Conservation (phyloP, 2,329 filamentous ascomycete genomes). For the Exophiala spinifera region DNA sequence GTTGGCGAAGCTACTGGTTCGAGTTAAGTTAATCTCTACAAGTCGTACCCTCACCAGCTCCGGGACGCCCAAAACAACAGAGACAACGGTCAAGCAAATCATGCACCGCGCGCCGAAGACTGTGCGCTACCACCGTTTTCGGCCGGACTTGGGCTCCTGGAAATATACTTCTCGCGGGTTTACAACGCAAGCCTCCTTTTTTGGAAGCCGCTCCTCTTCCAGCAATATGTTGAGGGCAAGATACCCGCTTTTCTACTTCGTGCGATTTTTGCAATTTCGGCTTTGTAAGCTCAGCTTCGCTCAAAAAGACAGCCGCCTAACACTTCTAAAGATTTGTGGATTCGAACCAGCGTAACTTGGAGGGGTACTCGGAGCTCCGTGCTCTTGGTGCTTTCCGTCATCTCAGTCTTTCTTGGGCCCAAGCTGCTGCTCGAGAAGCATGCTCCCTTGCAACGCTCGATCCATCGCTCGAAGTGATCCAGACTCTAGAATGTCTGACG, state of each 20-base stretch:
- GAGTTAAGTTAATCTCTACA: background rate
- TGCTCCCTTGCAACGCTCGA: background rate
- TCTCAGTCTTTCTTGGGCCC: background rate
- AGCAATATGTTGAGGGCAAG: background rate
- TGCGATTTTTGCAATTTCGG: background rate
- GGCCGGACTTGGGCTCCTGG: background rate
- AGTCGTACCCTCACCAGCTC: background rate
- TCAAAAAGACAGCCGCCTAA: background rate
- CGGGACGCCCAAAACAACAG: background rate
- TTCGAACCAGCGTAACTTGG: background rate
- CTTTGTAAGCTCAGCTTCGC: background rate
- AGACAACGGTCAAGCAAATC: background rate
- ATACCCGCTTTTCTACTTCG: background rate
- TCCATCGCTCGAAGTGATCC: background rate
- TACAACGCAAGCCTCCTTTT: background rate
- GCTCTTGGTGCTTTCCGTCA: background rate
- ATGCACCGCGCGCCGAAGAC: background rate
- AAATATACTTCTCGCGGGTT: background rate
- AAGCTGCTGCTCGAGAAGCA: background rate
- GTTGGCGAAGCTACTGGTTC: too few species aligned
- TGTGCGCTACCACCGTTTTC: background rate
- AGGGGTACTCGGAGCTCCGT: background rate
- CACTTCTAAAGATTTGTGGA: too few species aligned
- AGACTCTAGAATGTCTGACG: background rate
- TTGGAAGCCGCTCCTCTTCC: background rate